Evolutionary conservation across 2,329 filamentous ascomycete species (phyloP).

Genomic region (Phoma herbarum): DNA sequence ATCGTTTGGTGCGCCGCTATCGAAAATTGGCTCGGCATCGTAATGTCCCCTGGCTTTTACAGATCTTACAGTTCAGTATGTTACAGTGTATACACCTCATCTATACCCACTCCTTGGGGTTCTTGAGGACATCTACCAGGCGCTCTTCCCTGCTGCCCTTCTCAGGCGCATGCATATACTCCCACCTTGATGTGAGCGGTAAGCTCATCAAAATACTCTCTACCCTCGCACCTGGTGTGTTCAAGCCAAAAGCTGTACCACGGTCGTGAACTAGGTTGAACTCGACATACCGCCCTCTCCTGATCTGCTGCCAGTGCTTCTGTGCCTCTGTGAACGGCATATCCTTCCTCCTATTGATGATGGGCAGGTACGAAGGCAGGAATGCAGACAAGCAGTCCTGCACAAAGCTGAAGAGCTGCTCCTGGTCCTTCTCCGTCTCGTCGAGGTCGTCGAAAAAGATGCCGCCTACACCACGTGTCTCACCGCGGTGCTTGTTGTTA

Average conservation of each 20-base stretch:
- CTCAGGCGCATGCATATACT: constrained; percentile 90
- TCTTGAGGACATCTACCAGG: constrained; percentile 74
- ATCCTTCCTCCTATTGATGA: constrained; percentile 86
- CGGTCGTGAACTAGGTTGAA: constrained; percentile 98
- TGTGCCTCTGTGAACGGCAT: constrained; percentile 87
- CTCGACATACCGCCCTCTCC: constrained; percentile 94
- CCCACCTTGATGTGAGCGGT: constrained; percentile 90
- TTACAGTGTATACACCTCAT: constrained; percentile 7
- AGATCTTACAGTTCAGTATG: constrained; percentile 1
- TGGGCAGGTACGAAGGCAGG: constrained; percentile 88
- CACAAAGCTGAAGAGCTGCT: constrained; percentile 89
- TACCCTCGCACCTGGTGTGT: constrained; percentile 87
- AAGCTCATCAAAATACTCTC: constrained; percentile 99
- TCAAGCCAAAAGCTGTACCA: constrained; percentile 91
- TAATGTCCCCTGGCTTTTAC: neutral
- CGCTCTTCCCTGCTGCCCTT: constrained; percentile 80
- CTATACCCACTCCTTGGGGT: constrained; percentile 67
- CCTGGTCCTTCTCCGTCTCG: constrained; percentile 82
- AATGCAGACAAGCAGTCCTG: constrained; percentile 87
- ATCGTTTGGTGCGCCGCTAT: neutral
- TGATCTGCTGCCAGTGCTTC: constrained; percentile 96
- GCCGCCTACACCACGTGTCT: constrained; percentile 87
- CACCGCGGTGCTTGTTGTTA: constrained; percentile 87
- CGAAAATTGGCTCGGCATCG: neutral
- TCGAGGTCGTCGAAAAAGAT: constrained; percentile 99